Evolutionary conservation across 2,329 filamentous ascomycete species (phyloP).

Genomic region (Leptographium flavum): DNA sequence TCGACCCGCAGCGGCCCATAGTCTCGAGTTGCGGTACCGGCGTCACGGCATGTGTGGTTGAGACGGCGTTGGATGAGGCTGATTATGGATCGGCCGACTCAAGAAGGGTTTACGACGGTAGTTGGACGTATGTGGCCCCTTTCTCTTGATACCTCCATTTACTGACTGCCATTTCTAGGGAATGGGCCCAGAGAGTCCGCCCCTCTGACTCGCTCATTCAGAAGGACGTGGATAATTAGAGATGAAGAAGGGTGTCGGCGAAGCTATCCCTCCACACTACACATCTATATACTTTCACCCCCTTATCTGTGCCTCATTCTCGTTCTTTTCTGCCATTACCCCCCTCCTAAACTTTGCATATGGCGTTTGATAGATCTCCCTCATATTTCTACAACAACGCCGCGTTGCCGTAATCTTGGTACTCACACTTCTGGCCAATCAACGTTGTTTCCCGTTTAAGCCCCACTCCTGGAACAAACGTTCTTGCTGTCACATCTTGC

Average conservation of each 20-base stretch:
- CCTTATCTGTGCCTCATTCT: neutral
- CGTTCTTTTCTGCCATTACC: neutral
- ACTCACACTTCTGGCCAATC: no score
- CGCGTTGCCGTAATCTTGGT: no score
- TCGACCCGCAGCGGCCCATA: conserved; percentile 68
- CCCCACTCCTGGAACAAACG: no score
- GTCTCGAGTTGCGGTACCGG: conserved; percentile 86
- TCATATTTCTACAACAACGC: no score
- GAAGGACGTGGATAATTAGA: conserved; percentile 2
- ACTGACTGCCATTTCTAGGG: conserved; percentile 2
- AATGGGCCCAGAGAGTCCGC: conserved; percentile 12
- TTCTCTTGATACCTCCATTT: neutral
- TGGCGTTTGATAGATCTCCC: neutral
- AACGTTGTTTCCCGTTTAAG: no score
- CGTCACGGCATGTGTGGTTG: conserved; percentile 82
- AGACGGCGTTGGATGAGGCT: conserved; percentile 71
- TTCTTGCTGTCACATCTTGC: no score
- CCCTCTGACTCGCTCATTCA: conserved; percentile 10
- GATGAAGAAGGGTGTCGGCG: neutral
- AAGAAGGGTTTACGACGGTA: conserved; percentile 81
- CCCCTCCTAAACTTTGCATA: neutral
- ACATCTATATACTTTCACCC: no score
- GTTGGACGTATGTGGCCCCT: conserved; percentile 80
- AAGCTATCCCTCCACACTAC: neutral
- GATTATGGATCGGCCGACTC: conserved; percentile 53